A percentile compares a stretch with the other conserved stretches of the same genome.
These are phyloP conservation scores for Diplosphaera chodatii DNA, from an alignment of 139 green algal genomes.

Conservation along the genomic window DNA sequence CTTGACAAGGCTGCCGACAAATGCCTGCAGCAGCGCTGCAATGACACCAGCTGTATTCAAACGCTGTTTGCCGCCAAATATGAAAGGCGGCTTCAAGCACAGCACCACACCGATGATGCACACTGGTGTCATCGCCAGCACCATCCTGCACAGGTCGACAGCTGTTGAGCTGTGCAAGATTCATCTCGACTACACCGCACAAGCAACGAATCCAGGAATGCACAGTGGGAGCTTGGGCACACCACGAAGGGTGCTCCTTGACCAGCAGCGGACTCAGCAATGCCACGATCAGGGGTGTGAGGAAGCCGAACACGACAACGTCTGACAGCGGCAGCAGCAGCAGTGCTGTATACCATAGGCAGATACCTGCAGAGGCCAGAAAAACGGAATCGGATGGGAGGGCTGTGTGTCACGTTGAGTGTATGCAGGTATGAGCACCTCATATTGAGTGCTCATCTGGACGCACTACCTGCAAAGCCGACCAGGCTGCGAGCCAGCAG, in stretches of 20 bases:
- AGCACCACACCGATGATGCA: neutral
- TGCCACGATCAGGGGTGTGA: conserved; percentile 21
- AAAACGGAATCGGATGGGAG: neutral
- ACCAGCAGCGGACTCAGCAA: conserved; percentile 2
- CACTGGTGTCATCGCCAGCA: neutral
- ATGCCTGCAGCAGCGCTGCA: neutral
- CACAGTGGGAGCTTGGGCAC: neutral
- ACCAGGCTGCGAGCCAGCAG: neutral
- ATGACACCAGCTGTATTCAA: neutral
- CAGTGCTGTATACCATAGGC: neutral
- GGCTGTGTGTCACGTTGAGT: too few relatives aligned
- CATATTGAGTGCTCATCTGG: too few relatives aligned
- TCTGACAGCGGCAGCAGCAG: conserved; percentile 24
- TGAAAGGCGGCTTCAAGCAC: neutral
- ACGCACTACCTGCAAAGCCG: neutral
- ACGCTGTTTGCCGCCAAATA: neutral
- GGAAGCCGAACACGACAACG: conserved; percentile 16
- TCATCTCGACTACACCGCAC: too few relatives aligned
- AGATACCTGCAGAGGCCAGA: neutral
- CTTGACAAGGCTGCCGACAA: neutral
- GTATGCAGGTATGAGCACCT: too few relatives aligned
- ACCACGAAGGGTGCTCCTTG: neutral
- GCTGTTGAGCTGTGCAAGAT: too few relatives aligned
- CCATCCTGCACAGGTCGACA: neutral
- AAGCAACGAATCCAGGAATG: too few relatives aligned